Evolutionary conservation across 768 basidiomycete genomes (phyloP), one percentile per base, ranked within the genome.

Genomic region (Pisolithus microcarpus): DNA sequence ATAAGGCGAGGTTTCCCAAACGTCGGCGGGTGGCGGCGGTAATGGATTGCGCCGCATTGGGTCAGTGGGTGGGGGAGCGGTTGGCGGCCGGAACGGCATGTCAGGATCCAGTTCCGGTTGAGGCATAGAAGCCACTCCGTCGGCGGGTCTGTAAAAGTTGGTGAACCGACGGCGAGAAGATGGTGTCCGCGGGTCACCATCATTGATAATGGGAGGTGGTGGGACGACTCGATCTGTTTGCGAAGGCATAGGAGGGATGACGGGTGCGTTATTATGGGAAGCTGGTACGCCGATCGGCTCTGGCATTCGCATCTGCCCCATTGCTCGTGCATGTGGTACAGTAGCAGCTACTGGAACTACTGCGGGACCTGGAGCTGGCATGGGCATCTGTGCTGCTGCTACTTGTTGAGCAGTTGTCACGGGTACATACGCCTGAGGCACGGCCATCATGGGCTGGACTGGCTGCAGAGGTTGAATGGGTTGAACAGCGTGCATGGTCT

Each of bases 1-100:
- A 61, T 85, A 85, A 0, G 82, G 82, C 0, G 81, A 72, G 24
- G 67, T 65, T 11, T 76, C 72, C 63, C 82, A 84, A 7, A 87
- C 49, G 59, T 87, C 79, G 28, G 67, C 66, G 0, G 87, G 87
- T 0, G 79, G 84, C 3, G 61, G 52, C 0, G 87, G 87, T 8
- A 88, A 77, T 5, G 84, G 85, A 60, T 89, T 85, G 16, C 50
- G 47, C 38, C 38, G 21, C 24, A 39, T 43, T 15, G 57, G 30
- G 4, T 48, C 36, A 13, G 38, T 13, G 19, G 48, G 49, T 4
- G 59, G 59, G 1, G 55, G 54, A 19, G 46, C 49, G 7, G 52
- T 46, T 19, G 52, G 55, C 7, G 52, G 49, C 11, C 49, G 26
- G 26, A 48, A 48, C 10, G 52, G 55, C 31, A 48, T 36, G 18